A percentile compares a stretch with the other conserved stretches of the same genome.
Evolutionary conservation across 305 asterid species (phyloP).

Genomic region (Fraxinus latifolia): DNA sequence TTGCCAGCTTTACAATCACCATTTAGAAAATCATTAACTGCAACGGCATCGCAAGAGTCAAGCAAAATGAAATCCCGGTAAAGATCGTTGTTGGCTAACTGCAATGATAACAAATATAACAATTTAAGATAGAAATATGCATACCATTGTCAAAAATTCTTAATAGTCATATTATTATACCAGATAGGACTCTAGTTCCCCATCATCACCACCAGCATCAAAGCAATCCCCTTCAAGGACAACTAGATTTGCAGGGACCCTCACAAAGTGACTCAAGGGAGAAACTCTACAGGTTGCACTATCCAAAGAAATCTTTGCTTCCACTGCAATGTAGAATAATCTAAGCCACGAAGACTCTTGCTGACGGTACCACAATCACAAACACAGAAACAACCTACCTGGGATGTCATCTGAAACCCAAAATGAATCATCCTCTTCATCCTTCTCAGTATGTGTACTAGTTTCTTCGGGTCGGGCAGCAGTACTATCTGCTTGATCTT

Average conservation of each 20-base stretch:
- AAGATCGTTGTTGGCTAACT: constrained; percentile 80
- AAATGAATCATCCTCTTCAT: constrained; percentile 55
- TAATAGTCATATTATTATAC: constrained; percentile 37
- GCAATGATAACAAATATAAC: constrained; percentile 33
- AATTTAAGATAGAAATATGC: constrained; percentile 17
- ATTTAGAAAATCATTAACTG: constrained; percentile 55
- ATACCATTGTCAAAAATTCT: constrained; percentile 1
- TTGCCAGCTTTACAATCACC: constrained; percentile 45
- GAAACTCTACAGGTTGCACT: constrained; percentile 38
- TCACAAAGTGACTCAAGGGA: constrained; percentile 45
- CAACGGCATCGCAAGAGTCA: constrained; percentile 68
- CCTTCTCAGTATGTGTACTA: constrained; percentile 37
- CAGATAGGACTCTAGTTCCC: constrained; percentile 94
- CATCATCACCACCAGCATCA: constrained; percentile 68
- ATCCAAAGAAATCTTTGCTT: constrained; percentile 67
- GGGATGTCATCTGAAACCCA: constrained; percentile 81
- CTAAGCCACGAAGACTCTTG: constrained; percentile 13
- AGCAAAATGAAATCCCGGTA: constrained; percentile 83
- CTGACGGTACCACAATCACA: constrained; percentile 9
- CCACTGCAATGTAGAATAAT: constrained; percentile 52
- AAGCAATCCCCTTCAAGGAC: constrained; percentile 98
- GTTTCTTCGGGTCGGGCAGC: constrained; percentile 44
- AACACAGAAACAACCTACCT: constrained; percentile 45
- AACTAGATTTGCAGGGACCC: constrained; percentile 88
- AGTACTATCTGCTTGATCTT: constrained; percentile 47